Base-by-base conservation (phyloP, 441 rosid genomes). In the Gossypium aridum region DNA sequence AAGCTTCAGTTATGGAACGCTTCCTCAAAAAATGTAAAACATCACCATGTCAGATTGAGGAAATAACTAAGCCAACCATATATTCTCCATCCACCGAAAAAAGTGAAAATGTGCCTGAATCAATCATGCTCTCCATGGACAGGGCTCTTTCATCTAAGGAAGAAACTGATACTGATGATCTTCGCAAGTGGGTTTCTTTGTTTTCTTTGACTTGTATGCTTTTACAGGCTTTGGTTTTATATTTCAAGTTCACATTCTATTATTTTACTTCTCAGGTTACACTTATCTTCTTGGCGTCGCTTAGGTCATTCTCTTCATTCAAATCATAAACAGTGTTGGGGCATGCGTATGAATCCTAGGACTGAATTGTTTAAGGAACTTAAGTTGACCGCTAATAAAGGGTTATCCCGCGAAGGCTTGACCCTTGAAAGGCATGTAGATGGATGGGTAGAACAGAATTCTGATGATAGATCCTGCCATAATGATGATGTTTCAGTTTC, bases 1-100 rank as follows among this genome's bases (percentile, higher is more conserved):
- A 95, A 78, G 99, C 97, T 73, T 93, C 95, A 22, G 78, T 93
- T 20, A 91, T 95, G 99, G 97, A 96, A 70, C 84, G 87, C 26
- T 93, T 95, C 79, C 92, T 92, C 31, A 92, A 88, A 79, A 85
- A 82, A 76, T 80, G 80, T 64, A 93, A 87, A 86, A 83, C 76
- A 75, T 78, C 86, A 49, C 45, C 78, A 3, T 14, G 75, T 76
- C 82, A 78, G 74, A 61, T 75, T 37, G 87, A 83, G 45, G 78
- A 55, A 76, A 63, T 83, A 4, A 23, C 69, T 75, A 81, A 73
- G 70, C 79, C 77, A 78, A 64, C 80, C 43, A 59, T 62, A 34
- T 56, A 77, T 53, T 72, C 12, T 37, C 76, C 71, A 9, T 74
- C 76, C 1, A 69, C 76, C 59, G 62, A 80, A 72, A 73, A 79